Evolutionary conservation across 192 early-diverging fungal genomes (phyloP).

Genomic region (Pilobolus umbonatus): DNA sequence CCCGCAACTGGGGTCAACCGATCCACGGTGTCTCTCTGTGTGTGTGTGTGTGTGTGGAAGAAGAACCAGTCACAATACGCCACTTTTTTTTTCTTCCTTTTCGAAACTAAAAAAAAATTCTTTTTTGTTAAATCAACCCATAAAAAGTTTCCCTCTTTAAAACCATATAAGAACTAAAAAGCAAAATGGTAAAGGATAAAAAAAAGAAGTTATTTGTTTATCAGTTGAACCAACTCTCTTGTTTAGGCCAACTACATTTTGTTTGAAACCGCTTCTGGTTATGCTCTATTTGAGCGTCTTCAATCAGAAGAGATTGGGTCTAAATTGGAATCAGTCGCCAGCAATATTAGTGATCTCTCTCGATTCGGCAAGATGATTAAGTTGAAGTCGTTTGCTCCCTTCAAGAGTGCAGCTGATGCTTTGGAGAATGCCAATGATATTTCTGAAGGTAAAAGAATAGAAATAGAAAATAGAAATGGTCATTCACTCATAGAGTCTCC

Average conservation of each 20-base stretch:
- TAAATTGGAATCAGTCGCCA: conserved; percentile 86
- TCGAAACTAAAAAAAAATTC: not conserved
- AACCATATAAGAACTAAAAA: not conserved
- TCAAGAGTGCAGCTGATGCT: conserved; percentile 95
- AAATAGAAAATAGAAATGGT: not conserved
- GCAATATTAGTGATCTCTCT: conserved; percentile 74
- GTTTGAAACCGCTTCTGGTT: conserved; percentile 94
- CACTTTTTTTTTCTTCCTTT: not conserved
- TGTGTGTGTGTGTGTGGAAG: no score
- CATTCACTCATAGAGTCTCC: not conserved
- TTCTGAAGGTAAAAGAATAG: conserved; percentile 75
- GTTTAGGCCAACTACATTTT: conserved; percentile 63
- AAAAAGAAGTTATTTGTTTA: not conserved
- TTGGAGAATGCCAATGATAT: conserved; percentile 98
- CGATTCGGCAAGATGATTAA: conserved; percentile 90
- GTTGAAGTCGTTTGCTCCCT: conserved; percentile 93
- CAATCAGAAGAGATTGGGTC: conserved; percentile 94
- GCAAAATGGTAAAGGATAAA: not conserved
- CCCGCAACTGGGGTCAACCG: no score
- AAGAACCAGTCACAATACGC: not conserved
- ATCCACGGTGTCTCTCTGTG: no score
- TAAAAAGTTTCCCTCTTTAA: not conserved
- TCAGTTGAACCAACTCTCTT: not conserved
- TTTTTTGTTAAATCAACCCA: no score
- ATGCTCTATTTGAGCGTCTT: conserved; percentile 91